Evolutionary conservation across 441 rosid genomes (phyloP).

Genomic region (Raphanus hybrid): DNA sequence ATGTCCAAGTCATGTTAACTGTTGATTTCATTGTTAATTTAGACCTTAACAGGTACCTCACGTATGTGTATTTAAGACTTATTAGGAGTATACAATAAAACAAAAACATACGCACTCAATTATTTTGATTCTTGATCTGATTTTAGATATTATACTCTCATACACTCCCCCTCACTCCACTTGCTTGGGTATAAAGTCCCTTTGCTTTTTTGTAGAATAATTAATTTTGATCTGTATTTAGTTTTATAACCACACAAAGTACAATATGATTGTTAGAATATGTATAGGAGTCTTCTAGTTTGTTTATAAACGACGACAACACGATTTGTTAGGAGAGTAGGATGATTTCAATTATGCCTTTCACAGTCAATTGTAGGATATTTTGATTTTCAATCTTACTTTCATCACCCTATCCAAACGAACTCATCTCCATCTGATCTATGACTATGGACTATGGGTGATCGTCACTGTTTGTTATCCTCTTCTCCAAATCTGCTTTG

Average conservation of each 20-base stretch:
- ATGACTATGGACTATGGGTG: conserved; percentile 1
- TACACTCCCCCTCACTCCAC: conserved; percentile 35
- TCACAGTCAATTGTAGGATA: neutral
- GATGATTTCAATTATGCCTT: conserved; percentile 1
- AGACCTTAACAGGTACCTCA: conserved; percentile 32
- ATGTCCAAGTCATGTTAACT: conserved; percentile 12
- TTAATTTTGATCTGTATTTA: conserved; percentile 9
- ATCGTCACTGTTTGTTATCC: neutral
- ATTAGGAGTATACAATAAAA: conserved; percentile 24
- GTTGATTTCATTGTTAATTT: conserved; percentile 18
- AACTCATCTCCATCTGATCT: neutral
- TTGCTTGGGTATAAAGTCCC: conserved; percentile 34
- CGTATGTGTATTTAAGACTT: conserved; percentile 25
- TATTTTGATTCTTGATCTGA: conserved; percentile 37
- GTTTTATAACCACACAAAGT: conserved; percentile 17
- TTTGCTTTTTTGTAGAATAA: conserved; percentile 18
- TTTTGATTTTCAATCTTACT: neutral
- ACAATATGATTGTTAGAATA: conserved; percentile 4
- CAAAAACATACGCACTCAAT: conserved; percentile 36
- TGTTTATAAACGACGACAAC: neutral
- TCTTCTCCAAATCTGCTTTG: neutral
- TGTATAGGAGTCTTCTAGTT: neutral
- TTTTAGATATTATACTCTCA: conserved; percentile 35
- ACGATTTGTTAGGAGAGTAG: neutral
- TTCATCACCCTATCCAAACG: neutral